phyloP scores from a whole-genome alignment of 257 asterid species.

The Cruciata laevipes region DNA sequence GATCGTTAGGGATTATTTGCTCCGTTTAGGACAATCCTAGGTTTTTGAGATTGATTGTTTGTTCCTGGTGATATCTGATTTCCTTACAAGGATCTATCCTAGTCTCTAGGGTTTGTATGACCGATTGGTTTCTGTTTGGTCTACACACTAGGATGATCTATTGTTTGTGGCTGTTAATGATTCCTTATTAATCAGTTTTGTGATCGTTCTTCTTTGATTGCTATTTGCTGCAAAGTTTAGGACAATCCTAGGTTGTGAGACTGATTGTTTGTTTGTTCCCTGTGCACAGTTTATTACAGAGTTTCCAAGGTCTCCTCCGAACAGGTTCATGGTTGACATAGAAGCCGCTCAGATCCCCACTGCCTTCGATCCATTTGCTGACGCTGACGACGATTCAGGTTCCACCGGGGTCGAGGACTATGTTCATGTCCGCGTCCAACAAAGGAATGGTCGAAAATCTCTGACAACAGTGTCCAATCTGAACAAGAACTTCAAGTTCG shows the following conservation, averaged over 20 bases:
- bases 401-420: conserved; percentile 62
- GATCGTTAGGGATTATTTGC: too few species aligned
- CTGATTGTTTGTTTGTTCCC: not conserved
- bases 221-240: not conserved
- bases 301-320: conserved; percentile 12
- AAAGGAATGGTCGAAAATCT: conserved; percentile 80
- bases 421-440: conserved; percentile 84
- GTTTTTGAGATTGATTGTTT: too few species aligned
- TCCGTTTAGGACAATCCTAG: too few species aligned
- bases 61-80: too few species aligned
- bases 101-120: too few species aligned
- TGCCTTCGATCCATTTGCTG: conserved; percentile 73
- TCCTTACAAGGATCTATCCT: too few species aligned
- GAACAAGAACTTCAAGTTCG: conserved; percentile 66
- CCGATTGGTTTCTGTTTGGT: too few species aligned
- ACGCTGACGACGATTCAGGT: conserved; percentile 52
- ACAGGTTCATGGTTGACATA: conserved; percentile 60
- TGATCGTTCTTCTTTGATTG: not conserved
- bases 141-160: too few species aligned
- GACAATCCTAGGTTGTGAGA: too few species aligned
- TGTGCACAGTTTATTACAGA: not conserved
- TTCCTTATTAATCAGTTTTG: too few species aligned
- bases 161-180: not conserved
- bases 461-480: conserved; percentile 73
- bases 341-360: conserved; percentile 48